phyloP scores from a whole-genome alignment of 352 stramenopile genomes.

The Phytophthora tubulina region DNA sequence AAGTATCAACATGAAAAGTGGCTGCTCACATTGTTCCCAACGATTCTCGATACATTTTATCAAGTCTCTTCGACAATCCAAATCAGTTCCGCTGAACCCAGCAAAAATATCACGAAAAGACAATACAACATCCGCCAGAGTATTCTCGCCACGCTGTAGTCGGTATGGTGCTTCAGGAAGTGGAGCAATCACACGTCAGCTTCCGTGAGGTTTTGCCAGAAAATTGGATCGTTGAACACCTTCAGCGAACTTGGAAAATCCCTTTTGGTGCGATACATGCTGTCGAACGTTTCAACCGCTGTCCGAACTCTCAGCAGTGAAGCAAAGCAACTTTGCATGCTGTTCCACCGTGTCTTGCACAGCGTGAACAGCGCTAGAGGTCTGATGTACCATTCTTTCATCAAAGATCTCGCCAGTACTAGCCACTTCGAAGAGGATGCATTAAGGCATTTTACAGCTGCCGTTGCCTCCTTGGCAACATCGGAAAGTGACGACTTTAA shows the following conservation, averaged over 20 bases:
- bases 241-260: constrained; percentile 6
- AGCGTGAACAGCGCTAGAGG: constrained; percentile 7
- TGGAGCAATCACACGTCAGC: not conserved
- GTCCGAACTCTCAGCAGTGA: constrained; percentile 12
- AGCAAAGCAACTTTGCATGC: constrained; percentile 18
- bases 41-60: not conserved
- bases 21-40: not conserved
- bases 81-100: not conserved
- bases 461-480: constrained; percentile 2
- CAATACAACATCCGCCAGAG: not conserved
- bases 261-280: not conserved
- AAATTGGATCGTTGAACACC: not conserved
- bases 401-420: not conserved
- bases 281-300: constrained; percentile 1
- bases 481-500: constrained; percentile 4
- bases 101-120: constrained; percentile 5
- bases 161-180: constrained; percentile 7
- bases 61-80: not conserved
- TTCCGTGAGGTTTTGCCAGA: not conserved
- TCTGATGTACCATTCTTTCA: constrained; percentile 10
- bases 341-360: constrained; percentile 21
- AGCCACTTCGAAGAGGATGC: constrained; percentile 15
- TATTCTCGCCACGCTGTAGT: not conserved
- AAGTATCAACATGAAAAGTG: not conserved
- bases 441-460: constrained; percentile 12